Percentiles rank a stretch among this genome's conserved stretches.
These are phyloP conservation scores for Dittrichia graveolens DNA, from an alignment of 129 eudicot genomes.

Conservation along the genomic window DNA sequence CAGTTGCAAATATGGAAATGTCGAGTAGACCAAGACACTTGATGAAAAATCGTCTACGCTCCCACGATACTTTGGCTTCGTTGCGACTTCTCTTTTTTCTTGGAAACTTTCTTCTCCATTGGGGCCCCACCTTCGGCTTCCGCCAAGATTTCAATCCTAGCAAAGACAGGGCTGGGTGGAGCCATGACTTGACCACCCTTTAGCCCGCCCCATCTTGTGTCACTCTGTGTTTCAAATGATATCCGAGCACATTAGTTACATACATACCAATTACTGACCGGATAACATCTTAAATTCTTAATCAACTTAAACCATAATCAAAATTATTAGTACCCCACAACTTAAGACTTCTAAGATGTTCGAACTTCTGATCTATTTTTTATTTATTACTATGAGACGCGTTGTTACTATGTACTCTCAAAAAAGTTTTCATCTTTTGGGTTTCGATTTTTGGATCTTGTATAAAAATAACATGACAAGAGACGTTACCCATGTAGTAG, in stretches of 20 bases:
- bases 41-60: constrained; percentile 35
- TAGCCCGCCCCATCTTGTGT: constrained; percentile 94
- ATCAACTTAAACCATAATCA: too few species aligned
- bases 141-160: constrained; percentile 52
- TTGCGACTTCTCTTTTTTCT: constrained; percentile 54
- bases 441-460: not conserved
- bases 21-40: not conserved
- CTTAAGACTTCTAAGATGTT: too few species aligned
- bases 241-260: not conserved
- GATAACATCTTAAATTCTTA: too few species aligned
- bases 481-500: constrained; percentile 66
- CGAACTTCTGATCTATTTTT: too few species aligned
- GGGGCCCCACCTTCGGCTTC: constrained; percentile 38
- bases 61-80: constrained; percentile 38
- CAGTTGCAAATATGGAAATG: not conserved
- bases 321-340: too few species aligned
- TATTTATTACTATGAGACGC: too few species aligned
- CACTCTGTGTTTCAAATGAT: constrained; percentile 44
- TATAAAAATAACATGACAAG: not conserved
- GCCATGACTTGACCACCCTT: constrained; percentile 82
- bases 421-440: not conserved
- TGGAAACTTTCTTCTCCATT: constrained; percentile 50
- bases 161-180: constrained; percentile 76
- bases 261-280: not conserved
- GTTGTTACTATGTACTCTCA: not conserved